phyloP scores from a whole-genome alignment of 1,284 basidiomycete species.

The Heterobasidion occidentale region DNA sequence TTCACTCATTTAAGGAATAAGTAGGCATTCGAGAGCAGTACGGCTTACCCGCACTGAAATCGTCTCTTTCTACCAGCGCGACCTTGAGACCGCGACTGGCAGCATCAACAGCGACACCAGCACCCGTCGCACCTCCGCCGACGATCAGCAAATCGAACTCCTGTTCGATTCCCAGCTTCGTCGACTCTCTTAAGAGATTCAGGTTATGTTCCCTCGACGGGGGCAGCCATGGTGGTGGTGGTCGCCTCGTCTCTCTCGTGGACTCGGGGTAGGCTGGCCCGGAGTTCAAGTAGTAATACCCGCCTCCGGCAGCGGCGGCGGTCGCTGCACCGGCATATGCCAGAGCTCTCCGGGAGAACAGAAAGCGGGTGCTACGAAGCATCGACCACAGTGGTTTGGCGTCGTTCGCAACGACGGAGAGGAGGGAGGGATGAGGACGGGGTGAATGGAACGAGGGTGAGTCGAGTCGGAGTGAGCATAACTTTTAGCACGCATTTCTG shows the following conservation, averaged over 20 bases:
- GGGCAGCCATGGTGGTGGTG: conserved; percentile 71
- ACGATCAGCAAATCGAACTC: conserved; percentile 82
- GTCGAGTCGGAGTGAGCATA: too few relatives aligned
- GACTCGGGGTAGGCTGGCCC: conserved; percentile 57
- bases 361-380: conserved; percentile 30
- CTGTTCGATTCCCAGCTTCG: conserved; percentile 16
- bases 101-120: conserved; percentile 92
- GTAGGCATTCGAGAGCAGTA: not conserved
- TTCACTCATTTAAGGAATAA: not conserved
- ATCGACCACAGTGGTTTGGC: conserved; percentile 6
- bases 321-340: conserved; percentile 44
- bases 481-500: too few relatives aligned
- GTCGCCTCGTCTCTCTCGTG: conserved; percentile 52
- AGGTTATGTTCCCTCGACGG: conserved; percentile 63
- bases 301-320: conserved; percentile 42
- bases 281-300: conserved; percentile 66
- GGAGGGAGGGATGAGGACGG: too few relatives aligned
- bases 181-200: conserved; percentile 40
- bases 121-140: conserved; percentile 92
- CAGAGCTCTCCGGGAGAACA: conserved; percentile 49
- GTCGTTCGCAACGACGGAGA: too few relatives aligned
- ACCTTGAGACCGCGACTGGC: conserved; percentile 89
- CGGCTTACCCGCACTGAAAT: conserved; percentile 77
- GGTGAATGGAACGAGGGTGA: too few relatives aligned
- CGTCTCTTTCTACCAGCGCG: conserved; percentile 89